Conservation (phyloP, 768 basidiomycete species). For the Filobasidium floriforme region DNA sequence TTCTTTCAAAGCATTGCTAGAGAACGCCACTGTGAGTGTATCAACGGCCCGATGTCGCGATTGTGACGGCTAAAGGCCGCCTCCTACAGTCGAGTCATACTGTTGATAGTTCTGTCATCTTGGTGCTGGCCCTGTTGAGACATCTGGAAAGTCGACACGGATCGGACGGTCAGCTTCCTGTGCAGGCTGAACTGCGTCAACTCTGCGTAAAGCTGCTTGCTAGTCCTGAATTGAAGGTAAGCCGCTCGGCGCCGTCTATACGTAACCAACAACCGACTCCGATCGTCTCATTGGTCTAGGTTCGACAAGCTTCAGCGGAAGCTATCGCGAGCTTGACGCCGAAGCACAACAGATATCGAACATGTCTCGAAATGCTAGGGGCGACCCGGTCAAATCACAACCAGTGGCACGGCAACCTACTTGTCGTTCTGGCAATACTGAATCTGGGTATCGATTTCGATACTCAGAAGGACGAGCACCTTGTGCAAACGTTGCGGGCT, state of each 20-base stretch:
- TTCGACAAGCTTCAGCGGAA: conserved; percentile 19
- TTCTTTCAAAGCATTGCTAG: conserved; percentile 18
- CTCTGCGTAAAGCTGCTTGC: background rate
- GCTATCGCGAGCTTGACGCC: conserved; percentile 13
- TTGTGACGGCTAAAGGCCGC: background rate
- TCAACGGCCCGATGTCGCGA: background rate
- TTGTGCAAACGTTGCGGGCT: background rate
- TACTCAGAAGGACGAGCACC: background rate
- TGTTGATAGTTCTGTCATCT: conserved; percentile 7
- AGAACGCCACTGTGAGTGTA: conserved; percentile 6
- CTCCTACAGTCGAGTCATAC: background rate
- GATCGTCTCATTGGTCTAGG: conserved; percentile 2
- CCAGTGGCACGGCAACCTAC: conserved; percentile 9
- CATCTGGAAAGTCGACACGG: conserved; percentile 10
- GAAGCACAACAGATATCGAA: background rate
- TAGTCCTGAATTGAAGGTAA: conserved; percentile 16
- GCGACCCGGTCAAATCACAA: background rate
- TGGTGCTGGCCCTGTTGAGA: conserved; percentile 11
- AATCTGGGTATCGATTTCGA: background rate
- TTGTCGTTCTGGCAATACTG: background rate
- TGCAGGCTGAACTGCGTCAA: background rate
- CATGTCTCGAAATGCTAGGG: background rate
- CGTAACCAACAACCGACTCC: background rate
- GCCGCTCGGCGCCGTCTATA: background rate
- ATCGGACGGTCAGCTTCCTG: background rate